Evolutionary conservation across 2,329 filamentous ascomycete species (phyloP).

Genomic region (Chaetomium globosum): DNA sequence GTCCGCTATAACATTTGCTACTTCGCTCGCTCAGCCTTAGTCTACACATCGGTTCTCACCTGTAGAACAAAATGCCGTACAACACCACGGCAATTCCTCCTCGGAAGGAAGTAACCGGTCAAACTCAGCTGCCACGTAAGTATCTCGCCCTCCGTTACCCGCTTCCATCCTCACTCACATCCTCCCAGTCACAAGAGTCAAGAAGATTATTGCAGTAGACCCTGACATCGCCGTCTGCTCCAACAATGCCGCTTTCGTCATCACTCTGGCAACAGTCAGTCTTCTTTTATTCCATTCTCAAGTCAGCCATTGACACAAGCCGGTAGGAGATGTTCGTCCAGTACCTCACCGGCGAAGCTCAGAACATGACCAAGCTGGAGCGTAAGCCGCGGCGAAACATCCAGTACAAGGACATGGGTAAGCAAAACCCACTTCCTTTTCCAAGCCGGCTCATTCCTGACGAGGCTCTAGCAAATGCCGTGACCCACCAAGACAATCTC

Average conservation of each 20-base stretch:
- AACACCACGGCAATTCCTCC: conserved; percentile 83
- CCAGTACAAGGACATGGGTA: conserved; percentile 92
- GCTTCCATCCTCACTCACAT: conserved; percentile 22
- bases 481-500: conserved; percentile 86
- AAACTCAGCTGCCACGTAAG: conserved; percentile 82
- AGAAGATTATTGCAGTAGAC: conserved; percentile 91
- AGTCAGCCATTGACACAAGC: not conserved
- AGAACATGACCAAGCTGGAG: conserved; percentile 87
- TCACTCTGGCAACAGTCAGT: conserved; percentile 81
- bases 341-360: conserved; percentile 80
- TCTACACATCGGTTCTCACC: not conserved
- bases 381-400: conserved; percentile 90
- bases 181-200: conserved; percentile 79
- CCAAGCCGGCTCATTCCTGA: conserved; percentile 6
- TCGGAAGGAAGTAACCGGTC: conserved; percentile 79
- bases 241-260: conserved; percentile 91
- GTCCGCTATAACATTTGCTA: not conserved
- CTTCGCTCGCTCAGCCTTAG: not conserved
- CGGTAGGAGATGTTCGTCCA: conserved; percentile 92
- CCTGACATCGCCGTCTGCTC: conserved; percentile 84
- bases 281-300: not conserved
- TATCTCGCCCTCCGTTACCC: conserved; percentile 30
- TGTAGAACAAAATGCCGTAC: conserved; percentile 69
- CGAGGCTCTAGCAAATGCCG: conserved; percentile 67
- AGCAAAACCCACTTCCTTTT: conserved; percentile 34